These are phyloP conservation scores for Ophiostoma tasmaniense DNA, from an alignment of 2,329 filamentous ascomycete species.

Conservation along the genomic window DNA sequence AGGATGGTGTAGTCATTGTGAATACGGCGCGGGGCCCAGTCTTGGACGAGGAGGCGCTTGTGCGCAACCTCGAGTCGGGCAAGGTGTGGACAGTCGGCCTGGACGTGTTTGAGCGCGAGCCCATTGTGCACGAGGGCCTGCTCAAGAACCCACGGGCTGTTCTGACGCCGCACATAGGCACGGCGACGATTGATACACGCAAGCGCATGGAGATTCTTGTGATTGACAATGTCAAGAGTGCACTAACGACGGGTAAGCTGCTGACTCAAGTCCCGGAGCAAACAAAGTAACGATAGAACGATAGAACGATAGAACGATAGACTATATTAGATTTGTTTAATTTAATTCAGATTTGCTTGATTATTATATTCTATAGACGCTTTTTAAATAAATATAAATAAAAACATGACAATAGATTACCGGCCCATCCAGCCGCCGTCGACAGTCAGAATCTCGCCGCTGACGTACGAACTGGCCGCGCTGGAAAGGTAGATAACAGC, in stretches of 20 bases:
- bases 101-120: slow-evolving; percentile 51
- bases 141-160: slow-evolving; percentile 51
- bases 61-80: slow-evolving; percentile 43
- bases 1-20: slow-evolving; percentile 45
- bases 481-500: slow-evolving; percentile 69
- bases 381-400: not conserved
- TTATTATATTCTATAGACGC: not conserved
- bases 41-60: slow-evolving; percentile 48
- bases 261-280: not conserved
- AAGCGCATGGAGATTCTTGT: slow-evolving; percentile 12
- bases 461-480: slow-evolving; percentile 70
- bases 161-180: slow-evolving; percentile 60
- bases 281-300: not conserved
- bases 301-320: not conserved
- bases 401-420: slow-evolving; percentile 32
- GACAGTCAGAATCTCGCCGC: slow-evolving; percentile 71
- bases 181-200: slow-evolving; percentile 48
- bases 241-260: slow-evolving; percentile 7
- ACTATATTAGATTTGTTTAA: not conserved
- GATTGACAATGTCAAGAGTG: slow-evolving; percentile 12
- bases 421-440: slow-evolving; percentile 92
- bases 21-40: slow-evolving; percentile 51
- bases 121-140: slow-evolving; percentile 53
- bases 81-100: slow-evolving; percentile 47
- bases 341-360: not conserved